These are phyloP conservation scores for Tolypocladium inflatum DNA, from an alignment of 2,329 filamentous ascomycete species.

Conservation along the genomic window DNA sequence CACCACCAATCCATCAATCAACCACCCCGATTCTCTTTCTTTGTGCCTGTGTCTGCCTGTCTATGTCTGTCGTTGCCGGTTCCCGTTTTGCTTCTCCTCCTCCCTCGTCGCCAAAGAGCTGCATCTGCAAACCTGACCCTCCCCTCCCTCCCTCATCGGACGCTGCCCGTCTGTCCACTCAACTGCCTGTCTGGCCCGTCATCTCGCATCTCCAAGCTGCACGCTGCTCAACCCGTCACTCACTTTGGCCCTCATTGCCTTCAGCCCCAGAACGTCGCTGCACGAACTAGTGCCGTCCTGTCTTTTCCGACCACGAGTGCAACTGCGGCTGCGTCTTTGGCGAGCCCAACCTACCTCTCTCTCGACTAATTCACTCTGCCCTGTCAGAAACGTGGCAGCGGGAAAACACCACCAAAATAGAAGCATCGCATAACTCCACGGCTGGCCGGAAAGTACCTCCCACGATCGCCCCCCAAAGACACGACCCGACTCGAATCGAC, in stretches of 20 bases:
- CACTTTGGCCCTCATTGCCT: neutral
- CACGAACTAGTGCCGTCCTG: slow-evolving; percentile 3
- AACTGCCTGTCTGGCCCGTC: neutral
- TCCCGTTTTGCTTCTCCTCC: neutral
- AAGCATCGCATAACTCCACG: neutral
- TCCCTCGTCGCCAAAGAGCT: neutral
- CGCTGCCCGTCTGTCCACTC: neutral
- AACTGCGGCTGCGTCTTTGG: neutral
- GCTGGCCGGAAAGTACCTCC: neutral
- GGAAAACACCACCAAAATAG: neutral
- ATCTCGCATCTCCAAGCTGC: neutral
- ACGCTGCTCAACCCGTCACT: neutral
- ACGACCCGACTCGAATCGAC: neutral
- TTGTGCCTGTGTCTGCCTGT: neutral
- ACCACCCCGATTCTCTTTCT: neutral
- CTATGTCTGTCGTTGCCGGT: neutral
- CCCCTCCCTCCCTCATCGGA: neutral
- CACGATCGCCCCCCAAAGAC: neutral
- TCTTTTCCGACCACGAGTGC: slow-evolving; percentile 3
- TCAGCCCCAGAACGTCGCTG: neutral
- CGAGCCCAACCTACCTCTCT: neutral
- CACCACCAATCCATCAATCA: neutral
- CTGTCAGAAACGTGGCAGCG: neutral
- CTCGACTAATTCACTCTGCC: neutral
- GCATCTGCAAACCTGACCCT: neutral